Evolutionary conservation across 768 basidiomycete species (phyloP), one percentile per base, ranked within the genome.

Genomic region (Tephrocybe sp.): DNA sequence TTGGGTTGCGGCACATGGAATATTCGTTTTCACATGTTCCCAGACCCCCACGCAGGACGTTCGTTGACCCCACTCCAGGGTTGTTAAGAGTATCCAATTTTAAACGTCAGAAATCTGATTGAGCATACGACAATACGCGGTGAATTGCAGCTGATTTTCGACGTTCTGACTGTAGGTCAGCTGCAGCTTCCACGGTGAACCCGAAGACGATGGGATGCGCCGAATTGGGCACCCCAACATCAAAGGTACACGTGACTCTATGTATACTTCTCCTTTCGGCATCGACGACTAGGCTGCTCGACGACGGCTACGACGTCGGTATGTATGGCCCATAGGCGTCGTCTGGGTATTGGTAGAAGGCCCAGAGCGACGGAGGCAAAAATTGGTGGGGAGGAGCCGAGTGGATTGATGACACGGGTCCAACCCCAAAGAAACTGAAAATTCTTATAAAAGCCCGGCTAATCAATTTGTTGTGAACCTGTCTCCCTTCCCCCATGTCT

Each of bases 401-500:
- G 38, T 31, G 26, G 40, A n/a, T 18, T 40, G 53, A 51, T 47
- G 37, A 42, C 30, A 45, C 1, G 16, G 31, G 19, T 15, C 38
- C 28, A 47, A 55, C 55, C 58, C 58, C 58, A 56, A 59, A 59
- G 52, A 54, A 56, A 52, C 32, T 31, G 28, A 54, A 55, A 57
- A 52, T 49, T 50, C 27, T 43, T 45, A 52, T 55, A 57, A 57
- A 57, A 39, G 47, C 31, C 42, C 51, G 44, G 51, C 27, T 52
- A 53, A 52, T 36, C 44, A 54, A 53, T 50, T 39, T 27, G 36
- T 37, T 18, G 35, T 43, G 25, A 44, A 47, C 30, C 25, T 36
- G 35, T 42, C 26, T 45, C 41, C 34, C 21, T 42, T 30, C 53
- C 52, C 28, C 52, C 60, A 66, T 66, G 63, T 68, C 66, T 46